Conservation (phyloP, 306 rosid species). For the Adenanthera pavonina region DNA sequence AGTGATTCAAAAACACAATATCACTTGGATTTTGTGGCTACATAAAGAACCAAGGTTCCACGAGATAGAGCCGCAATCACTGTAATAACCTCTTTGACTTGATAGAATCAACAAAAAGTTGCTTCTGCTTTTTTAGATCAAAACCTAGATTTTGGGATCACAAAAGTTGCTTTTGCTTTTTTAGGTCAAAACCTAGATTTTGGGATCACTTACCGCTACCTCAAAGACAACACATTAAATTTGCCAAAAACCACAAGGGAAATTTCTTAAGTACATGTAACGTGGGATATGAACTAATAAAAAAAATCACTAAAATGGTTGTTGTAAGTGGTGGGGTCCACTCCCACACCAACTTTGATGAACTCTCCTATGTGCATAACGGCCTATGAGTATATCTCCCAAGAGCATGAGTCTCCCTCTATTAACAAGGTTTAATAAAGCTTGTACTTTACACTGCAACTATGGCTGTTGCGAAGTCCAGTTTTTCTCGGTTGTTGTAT, state of each 20-base stretch:
- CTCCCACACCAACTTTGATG: background rate
- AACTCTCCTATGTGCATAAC: background rate
- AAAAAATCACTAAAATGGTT: background rate
- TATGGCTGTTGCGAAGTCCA: constrained; percentile 8
- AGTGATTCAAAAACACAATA: background rate
- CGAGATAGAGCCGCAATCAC: too few species aligned
- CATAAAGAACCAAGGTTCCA: constrained; percentile 7
- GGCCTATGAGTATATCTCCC: background rate
- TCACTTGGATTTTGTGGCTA: background rate
- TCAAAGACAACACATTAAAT: too few species aligned
- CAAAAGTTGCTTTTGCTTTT: too few species aligned
- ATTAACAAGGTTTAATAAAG: background rate
- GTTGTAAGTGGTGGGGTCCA: background rate
- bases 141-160: too few species aligned
- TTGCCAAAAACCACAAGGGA: constrained; percentile 2
- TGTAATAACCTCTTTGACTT: too few species aligned
- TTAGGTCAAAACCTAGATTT: too few species aligned
- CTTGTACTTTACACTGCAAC: constrained; percentile 5
- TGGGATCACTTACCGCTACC: too few species aligned
- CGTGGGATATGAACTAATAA: background rate
- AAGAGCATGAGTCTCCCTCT: background rate
- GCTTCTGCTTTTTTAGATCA: too few species aligned
- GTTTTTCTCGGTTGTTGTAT: constrained; percentile 13
- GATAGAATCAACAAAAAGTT: too few species aligned
- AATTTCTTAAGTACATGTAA: background rate